Evolutionary conservation across 805 yeast species (phyloP).

Genomic region (Cyberlindnera xishuangbannaensis): DNA sequence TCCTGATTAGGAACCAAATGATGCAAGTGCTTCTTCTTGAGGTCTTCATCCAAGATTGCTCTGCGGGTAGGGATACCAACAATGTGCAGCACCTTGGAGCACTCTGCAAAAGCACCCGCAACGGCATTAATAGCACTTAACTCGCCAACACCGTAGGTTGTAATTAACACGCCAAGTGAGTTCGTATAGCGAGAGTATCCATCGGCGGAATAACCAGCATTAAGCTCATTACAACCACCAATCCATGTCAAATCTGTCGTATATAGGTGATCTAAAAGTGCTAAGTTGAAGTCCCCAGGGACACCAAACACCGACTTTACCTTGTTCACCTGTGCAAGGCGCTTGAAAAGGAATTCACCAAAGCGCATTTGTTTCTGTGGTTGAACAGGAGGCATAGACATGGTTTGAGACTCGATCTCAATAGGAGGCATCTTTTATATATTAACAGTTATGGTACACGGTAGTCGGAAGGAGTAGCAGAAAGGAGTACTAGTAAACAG

Average conservation of each 20-base stretch:
- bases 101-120: conserved; percentile 79
- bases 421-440: conserved; percentile 13
- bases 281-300: conserved; percentile 73
- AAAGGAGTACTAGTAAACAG: no score
- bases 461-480: no score
- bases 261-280: conserved; percentile 63
- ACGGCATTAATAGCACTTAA: conserved; percentile 78
- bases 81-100: conserved; percentile 72
- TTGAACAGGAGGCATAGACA: not conserved
- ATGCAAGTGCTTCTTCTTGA: conserved; percentile 38
- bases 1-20: conserved; percentile 54
- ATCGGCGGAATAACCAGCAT: conserved; percentile 86
- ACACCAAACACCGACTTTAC: conserved; percentile 66
- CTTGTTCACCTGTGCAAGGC: conserved; percentile 46
- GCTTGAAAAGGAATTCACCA: conserved; percentile 59
- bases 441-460: no score
- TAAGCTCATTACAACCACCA: conserved; percentile 84
- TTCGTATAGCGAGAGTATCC: conserved; percentile 70
- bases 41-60: conserved; percentile 24
- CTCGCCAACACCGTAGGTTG: conserved; percentile 88
- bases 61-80: conserved; percentile 55
- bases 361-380: conserved; percentile 35
- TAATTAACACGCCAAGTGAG: conserved; percentile 57
- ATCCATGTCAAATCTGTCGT: conserved; percentile 56
- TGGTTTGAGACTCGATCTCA: not conserved